A percentile compares a stretch with the other conserved stretches of the same genome.
phyloP scores from a whole-genome alignment of 163 green algal species.

The Volvox carteri region DNA sequence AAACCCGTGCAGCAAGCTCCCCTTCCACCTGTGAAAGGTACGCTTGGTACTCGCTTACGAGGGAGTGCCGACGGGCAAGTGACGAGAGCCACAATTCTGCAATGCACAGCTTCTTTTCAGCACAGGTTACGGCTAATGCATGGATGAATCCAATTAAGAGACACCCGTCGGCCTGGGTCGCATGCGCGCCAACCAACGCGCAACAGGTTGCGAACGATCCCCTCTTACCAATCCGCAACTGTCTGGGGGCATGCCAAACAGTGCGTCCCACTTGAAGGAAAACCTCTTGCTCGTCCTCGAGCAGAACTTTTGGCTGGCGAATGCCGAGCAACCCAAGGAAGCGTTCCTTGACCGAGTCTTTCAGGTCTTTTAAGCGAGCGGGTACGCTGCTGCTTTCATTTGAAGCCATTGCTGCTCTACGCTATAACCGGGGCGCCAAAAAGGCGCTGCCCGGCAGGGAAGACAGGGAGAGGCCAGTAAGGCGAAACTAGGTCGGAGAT shows the following conservation, averaged over 20 bases:
- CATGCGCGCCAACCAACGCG: constrained; percentile 3
- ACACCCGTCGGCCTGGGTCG: neutral
- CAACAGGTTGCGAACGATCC: neutral
- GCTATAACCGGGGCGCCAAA: constrained; percentile 10
- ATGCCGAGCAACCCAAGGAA: constrained; percentile 39
- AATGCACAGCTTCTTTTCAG: neutral
- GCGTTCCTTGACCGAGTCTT: constrained; percentile 38
- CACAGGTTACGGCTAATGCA: neutral
- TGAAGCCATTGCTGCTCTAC: constrained; percentile 30
- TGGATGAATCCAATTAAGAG: neutral
- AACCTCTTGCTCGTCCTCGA: constrained; percentile 49
- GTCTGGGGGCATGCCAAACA: constrained; percentile 33
- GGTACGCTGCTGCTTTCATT: constrained; percentile 29
- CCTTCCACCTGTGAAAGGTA: constrained; percentile 20
- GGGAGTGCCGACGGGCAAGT: constrained; percentile 7
- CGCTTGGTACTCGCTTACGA: constrained; percentile 41
- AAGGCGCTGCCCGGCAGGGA: constrained; percentile 10
- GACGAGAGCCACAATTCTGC: constrained; percentile 52
- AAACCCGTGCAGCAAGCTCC: neutral
- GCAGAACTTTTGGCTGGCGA: constrained; percentile 4
- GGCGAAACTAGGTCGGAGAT: neutral
- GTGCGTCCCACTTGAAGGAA: constrained; percentile 45
- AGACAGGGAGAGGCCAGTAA: constrained; percentile 7
- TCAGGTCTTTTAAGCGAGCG: constrained; percentile 28
- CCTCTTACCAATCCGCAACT: constrained; percentile 34